Percentiles rank a stretch among this genome's conserved stretches.
Evolutionary conservation across 148 eudicot genomes (phyloP).

Genomic region (Amaranthus cruentus): DNA sequence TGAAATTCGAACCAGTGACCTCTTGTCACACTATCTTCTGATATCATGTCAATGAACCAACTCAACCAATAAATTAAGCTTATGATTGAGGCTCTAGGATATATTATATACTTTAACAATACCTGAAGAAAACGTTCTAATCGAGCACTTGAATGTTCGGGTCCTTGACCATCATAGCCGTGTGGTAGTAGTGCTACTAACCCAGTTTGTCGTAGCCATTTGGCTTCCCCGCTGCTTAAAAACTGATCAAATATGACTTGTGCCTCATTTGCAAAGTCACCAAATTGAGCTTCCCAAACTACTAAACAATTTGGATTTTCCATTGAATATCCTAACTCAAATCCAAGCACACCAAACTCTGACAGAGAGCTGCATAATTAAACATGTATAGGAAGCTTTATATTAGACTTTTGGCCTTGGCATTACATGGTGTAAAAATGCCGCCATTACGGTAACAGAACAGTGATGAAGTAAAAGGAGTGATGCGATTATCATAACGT

Average conservation of each 20-base stretch:
- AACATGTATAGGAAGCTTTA: not conserved
- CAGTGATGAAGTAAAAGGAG: not conserved
- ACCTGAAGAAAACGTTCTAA: too few species aligned
- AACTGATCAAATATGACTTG: slow-evolving; percentile 96
- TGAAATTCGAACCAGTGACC: too few species aligned
- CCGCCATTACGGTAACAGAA: not conserved
- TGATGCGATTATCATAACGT: too few species aligned
- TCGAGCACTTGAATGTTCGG: slow-evolving; percentile 72
- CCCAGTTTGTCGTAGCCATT: slow-evolving; percentile 91
- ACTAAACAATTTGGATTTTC: slow-evolving; percentile 95
- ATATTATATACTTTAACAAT: too few species aligned
- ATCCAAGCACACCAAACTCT: slow-evolving; percentile 89
- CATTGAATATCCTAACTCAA: slow-evolving; percentile 93
- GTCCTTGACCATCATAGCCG: slow-evolving; percentile 99
- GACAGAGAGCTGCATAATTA: slow-evolving; percentile 71
- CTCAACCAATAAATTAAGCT: not conserved
- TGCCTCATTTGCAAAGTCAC: slow-evolving; percentile 95
- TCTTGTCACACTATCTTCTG: too few species aligned
- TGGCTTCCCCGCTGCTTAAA: slow-evolving; percentile 91
- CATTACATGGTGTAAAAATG: not conserved
- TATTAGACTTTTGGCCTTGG: too few species aligned
- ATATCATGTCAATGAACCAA: too few species aligned
- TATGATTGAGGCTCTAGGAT: not conserved
- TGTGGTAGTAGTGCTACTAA: slow-evolving; percentile 87
- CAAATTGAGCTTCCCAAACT: slow-evolving; percentile 98